These are phyloP conservation scores for Rhodotorula toruloides DNA, from an alignment of 768 basidiomycete genomes.

Conservation along the genomic window DNA sequence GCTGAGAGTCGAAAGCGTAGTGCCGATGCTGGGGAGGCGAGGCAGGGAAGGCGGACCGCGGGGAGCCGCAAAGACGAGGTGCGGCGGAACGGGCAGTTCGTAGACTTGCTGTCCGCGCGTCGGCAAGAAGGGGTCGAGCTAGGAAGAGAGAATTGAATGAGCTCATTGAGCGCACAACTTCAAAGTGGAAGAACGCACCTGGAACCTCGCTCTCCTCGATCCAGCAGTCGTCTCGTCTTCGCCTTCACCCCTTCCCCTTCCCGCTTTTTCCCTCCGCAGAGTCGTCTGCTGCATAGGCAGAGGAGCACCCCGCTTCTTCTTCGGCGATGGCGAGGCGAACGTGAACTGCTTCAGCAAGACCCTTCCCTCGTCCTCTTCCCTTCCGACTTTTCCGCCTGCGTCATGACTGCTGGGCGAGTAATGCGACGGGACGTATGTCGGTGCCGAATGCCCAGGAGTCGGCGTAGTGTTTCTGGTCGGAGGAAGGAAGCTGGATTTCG, in stretches of 20 bases:
- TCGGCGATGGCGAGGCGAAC: background rate
- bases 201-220: too few species aligned
- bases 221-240: too few species aligned
- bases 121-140: too few species aligned
- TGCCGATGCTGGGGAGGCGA: background rate
- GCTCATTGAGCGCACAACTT: too few species aligned
- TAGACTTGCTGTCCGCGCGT: fast-evolving
- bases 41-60: background rate
- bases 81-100: background rate
- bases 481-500: too few species aligned
- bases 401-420: too few species aligned
- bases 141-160: too few species aligned
- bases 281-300: background rate
- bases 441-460: background rate
- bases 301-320: too few species aligned
- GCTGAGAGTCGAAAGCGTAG: background rate
- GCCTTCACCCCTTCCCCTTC: background rate
- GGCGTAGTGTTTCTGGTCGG: too few species aligned
- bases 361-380: background rate
- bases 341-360: background rate
- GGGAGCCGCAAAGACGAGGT: background rate
- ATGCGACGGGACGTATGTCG: background rate
- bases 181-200: too few species aligned
- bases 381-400: background rate
- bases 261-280: background rate